Base-by-base conservation (phyloP, 2,329 filamentous ascomycete species). In the Aspergillus sp. region DNA sequence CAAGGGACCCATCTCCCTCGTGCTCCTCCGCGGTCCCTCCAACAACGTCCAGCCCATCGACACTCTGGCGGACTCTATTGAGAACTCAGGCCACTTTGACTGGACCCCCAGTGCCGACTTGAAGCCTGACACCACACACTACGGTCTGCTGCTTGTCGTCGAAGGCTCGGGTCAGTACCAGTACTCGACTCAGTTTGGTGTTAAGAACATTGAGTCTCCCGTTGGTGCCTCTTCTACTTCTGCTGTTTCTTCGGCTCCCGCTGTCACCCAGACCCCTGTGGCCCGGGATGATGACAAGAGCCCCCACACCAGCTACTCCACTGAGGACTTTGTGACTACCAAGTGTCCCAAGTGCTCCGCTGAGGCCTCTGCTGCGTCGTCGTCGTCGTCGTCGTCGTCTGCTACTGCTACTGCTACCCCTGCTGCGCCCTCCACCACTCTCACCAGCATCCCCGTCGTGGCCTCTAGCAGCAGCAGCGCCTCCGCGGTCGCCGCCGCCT, bases 81-180 rank as follows among this genome's bases (percentile, higher is more conserved):
- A 63, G 58, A 83, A 83, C 75, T 70, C 61, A 48, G 81, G 80
- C 49, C 60, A 57, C 52, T 82, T 70, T 71, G 42, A 52, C 48
- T 83, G 79, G 79, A 78, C 74, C 39, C 77, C 77, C 38, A 57
- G 68, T 50, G 61, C 70, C 46, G 52, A 60, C 38, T 74, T 82
- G 49, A 68, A 72, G 57, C 60, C 61, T 51, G 73, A 76, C 51
- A 61, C 60, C 52, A 73, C 70, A 56, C 74, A 72, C 65, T 83
- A 82, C 67, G 80, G 80, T 51, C 69, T 83, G 59, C 72, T 81
- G 62, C 65, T 84, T 57, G 77, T 83, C 55, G 78, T 77, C 53
- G 77, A 81, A 58, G 69, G 70, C 43, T 78, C 71, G 52, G 77
- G 79, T 61, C 66, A 76, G 60, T 83, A 79, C 73, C 80, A 83